Percentiles rank a stretch among this genome's conserved stretches.
These are phyloP conservation scores for Colletotrichum ledebouriae DNA, from an alignment of 2,329 filamentous ascomycete species.

Conservation along the genomic window DNA sequence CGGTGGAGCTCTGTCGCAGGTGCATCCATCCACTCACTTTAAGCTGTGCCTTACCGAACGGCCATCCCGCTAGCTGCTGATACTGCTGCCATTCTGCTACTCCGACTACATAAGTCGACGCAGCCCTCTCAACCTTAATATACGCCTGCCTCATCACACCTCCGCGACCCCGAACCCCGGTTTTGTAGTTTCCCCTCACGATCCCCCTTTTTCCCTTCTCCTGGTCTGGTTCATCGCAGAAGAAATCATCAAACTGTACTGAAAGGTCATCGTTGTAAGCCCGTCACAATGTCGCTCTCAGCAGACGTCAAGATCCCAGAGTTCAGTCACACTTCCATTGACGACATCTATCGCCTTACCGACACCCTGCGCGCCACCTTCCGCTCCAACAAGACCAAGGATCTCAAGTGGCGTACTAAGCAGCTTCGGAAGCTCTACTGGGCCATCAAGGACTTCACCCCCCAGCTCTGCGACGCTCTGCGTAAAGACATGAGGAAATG, in stretches of 20 bases:
- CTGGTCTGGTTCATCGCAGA: slow-evolving; percentile 13
- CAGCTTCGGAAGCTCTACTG: slow-evolving; percentile 97
- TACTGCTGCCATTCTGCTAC: slow-evolving; percentile 28
- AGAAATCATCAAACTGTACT: slow-evolving; percentile 3
- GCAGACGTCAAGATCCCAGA: slow-evolving; percentile 55
- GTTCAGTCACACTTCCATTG: slow-evolving; percentile 74
- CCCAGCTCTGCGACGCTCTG: slow-evolving; percentile 80
- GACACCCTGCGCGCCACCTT: slow-evolving; percentile 77
- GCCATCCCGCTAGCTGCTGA: slow-evolving; percentile 34
- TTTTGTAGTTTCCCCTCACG: slow-evolving; percentile 38
- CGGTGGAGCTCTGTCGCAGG: slow-evolving; percentile 38
- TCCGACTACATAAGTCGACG: slow-evolving; percentile 36
- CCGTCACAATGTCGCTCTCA: slow-evolving; percentile 54
- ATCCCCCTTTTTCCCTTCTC: slow-evolving; percentile 21
- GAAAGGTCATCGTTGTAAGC: not conserved
- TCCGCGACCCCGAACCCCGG: slow-evolving; percentile 31
- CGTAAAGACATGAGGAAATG: slow-evolving; percentile 84
- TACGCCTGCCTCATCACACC: not conserved
- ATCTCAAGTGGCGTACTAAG: slow-evolving; percentile 82
- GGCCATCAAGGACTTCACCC: slow-evolving; percentile 84
- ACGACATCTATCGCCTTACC: slow-evolving; percentile 74
- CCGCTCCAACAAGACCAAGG: slow-evolving; percentile 83
- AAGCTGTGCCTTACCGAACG: slow-evolving; percentile 32
- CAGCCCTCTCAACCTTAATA: slow-evolving; percentile 27
- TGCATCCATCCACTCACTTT: slow-evolving; percentile 30